These are phyloP conservation scores for Tolypocladium tropicale DNA, from an alignment of 2,329 filamentous ascomycete genomes.

Conservation along the genomic window DNA sequence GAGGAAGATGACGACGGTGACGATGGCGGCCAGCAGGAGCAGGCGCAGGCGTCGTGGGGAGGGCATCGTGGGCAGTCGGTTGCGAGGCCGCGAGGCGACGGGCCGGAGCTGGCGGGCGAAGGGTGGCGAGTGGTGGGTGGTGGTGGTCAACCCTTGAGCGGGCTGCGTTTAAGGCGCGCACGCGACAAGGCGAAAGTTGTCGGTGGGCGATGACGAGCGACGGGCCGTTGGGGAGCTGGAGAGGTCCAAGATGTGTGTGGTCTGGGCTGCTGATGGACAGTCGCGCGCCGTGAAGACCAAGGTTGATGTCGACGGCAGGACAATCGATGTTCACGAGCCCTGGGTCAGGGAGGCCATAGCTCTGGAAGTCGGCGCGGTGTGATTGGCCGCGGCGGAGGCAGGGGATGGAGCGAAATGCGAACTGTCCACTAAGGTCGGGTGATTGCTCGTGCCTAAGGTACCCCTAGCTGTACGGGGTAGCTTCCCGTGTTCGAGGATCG, in stretches of 20 bases:
- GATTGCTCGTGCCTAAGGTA: no score
- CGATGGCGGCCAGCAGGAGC: conserved; percentile 52
- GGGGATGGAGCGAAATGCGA: neutral
- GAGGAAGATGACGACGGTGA: conserved; percentile 55
- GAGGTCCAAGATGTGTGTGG: neutral
- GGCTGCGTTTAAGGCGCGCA: neutral
- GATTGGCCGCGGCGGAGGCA: neutral
- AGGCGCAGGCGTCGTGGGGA: conserved; percentile 60
- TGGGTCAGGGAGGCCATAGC: neutral
- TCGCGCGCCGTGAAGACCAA: neutral
- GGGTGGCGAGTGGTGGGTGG: neutral
- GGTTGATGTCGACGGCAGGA: neutral
- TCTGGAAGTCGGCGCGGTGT: neutral
- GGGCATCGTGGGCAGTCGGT: conserved; percentile 45
- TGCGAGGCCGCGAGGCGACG: neutral
- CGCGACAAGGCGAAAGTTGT: neutral
- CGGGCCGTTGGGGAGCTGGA: neutral
- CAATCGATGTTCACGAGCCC: no score
- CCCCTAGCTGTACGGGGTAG: no score
- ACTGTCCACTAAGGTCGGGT: neutral
- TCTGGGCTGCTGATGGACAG: neutral
- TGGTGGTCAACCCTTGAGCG: neutral
- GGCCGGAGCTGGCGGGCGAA: neutral
- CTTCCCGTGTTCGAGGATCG: no score
- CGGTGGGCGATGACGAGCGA: neutral